These are phyloP conservation scores for Yamadazyma epiphylla DNA, from an alignment of 1,139 yeast genomes.

Conservation along the genomic window DNA sequence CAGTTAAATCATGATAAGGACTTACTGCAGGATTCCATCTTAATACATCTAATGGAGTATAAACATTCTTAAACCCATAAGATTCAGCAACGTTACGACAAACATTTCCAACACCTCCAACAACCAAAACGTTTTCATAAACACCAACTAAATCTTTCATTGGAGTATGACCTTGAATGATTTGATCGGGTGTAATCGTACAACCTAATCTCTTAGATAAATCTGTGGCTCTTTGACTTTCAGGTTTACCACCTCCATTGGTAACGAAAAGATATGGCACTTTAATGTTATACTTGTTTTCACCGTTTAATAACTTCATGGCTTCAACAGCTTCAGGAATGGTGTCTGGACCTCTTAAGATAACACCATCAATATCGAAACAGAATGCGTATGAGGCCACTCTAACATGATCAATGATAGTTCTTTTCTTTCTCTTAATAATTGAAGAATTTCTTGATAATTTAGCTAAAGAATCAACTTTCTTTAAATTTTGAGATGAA, in stretches of 20 bases:
- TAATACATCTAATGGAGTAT: slow-evolving; percentile 74
- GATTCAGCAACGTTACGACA: slow-evolving; percentile 75
- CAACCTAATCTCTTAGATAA: slow-evolving; percentile 57
- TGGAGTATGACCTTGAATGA: slow-evolving; percentile 87
- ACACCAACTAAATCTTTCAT: slow-evolving; percentile 71
- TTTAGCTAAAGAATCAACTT: slow-evolving; percentile 48
- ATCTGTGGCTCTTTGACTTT: slow-evolving; percentile 65
- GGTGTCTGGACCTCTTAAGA: slow-evolving; percentile 74
- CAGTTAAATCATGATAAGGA: slow-evolving; percentile 73
- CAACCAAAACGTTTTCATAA: slow-evolving; percentile 70
- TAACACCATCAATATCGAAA: slow-evolving; percentile 83
- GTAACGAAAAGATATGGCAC: slow-evolving; percentile 88
- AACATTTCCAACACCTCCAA: slow-evolving; percentile 83
- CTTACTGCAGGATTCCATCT: slow-evolving; percentile 84
- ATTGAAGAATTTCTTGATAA: slow-evolving; percentile 51
- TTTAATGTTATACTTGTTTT: slow-evolving; percentile 70
- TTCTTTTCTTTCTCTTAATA: slow-evolving; percentile 47
- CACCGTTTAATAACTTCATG: slow-evolving; percentile 65
- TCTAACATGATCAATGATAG: slow-evolving; percentile 60
- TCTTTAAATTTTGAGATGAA: slow-evolving; percentile 43
- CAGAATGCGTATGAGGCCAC: slow-evolving; percentile 84
- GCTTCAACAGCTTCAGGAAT: slow-evolving; percentile 77
- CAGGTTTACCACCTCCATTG: slow-evolving; percentile 87
- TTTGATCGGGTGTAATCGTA: slow-evolving; percentile 67
- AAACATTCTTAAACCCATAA: slow-evolving; percentile 73